A percentile compares a stretch with the other conserved stretches of the same genome.
Evolutionary conservation across 768 basidiomycete species (phyloP).

Genomic region (Candolleomyces eurysporus): DNA sequence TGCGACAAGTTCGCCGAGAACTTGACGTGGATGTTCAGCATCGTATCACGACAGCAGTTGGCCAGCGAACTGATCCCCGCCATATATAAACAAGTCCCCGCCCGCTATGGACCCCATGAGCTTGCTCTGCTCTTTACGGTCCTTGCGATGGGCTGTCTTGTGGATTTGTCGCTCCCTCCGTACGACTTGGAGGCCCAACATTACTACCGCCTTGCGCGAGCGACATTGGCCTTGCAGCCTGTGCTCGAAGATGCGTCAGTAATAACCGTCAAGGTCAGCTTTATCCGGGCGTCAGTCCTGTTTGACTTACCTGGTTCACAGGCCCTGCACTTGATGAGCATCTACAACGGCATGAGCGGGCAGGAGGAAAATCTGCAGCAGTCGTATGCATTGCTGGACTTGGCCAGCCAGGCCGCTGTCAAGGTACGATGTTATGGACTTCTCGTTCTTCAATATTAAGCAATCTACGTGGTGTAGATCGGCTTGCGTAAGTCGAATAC

Average conservation of each 20-base stretch:
- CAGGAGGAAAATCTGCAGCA: constrained; percentile 49
- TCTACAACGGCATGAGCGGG: constrained; percentile 54
- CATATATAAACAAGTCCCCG: constrained; percentile 39
- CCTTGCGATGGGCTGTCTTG: constrained; percentile 46
- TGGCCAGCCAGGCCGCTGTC: constrained; percentile 47
- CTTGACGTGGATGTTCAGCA: constrained; percentile 49
- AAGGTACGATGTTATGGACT: constrained; percentile 30
- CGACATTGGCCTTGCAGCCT: constrained; percentile 44
- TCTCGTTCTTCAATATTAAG: not conserved
- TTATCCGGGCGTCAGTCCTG: not conserved
- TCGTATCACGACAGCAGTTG: constrained; percentile 45
- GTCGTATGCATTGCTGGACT: constrained; percentile 43
- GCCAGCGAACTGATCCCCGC: constrained; percentile 44
- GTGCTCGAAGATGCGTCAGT: constrained; percentile 43
- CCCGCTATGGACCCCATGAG: constrained; percentile 47
- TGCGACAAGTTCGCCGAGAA: constrained; percentile 49
- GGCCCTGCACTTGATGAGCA: constrained; percentile 51
- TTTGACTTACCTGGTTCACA: constrained; percentile 11
- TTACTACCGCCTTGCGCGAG: constrained; percentile 47
- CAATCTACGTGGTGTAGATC: not conserved
- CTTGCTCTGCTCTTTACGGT: constrained; percentile 46
- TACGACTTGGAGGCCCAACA: constrained; percentile 53
- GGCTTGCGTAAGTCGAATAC: not conserved
- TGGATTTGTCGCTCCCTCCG: constrained; percentile 44
- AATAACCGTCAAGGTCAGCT: constrained; percentile 41